Base-by-base conservation (phyloP, 2,329 filamentous ascomycete genomes). In the Paecilomyces dactylethromorphus region DNA sequence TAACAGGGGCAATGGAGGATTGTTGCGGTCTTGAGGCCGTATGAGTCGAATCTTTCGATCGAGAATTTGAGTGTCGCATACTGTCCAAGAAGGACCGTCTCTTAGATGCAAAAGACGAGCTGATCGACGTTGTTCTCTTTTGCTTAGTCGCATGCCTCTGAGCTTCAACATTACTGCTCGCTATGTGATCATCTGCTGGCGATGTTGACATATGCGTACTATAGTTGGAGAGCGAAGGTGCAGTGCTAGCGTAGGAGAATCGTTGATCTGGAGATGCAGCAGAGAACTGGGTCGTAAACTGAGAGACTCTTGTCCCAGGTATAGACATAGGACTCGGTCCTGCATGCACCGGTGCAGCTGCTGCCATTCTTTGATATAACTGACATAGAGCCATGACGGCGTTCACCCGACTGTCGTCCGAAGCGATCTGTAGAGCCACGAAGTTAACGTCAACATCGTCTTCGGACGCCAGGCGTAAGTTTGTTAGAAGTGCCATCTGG, bases 301-400 rank as follows among this genome's bases (percentile, higher is more conserved):
- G 49, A 32, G 57, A 51, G 39, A 22, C 45, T 22, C 33, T 45
- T 12, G 24, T 22, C 12, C 33, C 22, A 21, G 55, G 59, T 21
- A 22, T 52, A 54, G 53, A 45, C 12, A 61, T 55, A 2, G 61
- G 39, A 50, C 58, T 52, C 10, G 56, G 57, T 18, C 52, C 35
- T 35, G 53, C 45, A 29, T 22, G 22, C 32, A 62, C 33, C 3
- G 64, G 60, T 11, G 62, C 64, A 15, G 61, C 60, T 32, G 62
- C 63, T 7, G 66, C 62, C 18, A 74, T 60, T 18, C 72, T 63
- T 58, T 75, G 69, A 33, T 72, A 70, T 18, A 75, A 59, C 54
- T 73, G 66, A 21, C 69, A 67, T n/a, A 78, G 62, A 49, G 72
- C 69, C 11, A 72, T 62, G 6, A 75, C 61, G 4, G 73, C 70